These are phyloP conservation scores for Candida tetrigidarum DNA, from an alignment of 1,139 yeast genomes.

Conservation along the genomic window DNA sequence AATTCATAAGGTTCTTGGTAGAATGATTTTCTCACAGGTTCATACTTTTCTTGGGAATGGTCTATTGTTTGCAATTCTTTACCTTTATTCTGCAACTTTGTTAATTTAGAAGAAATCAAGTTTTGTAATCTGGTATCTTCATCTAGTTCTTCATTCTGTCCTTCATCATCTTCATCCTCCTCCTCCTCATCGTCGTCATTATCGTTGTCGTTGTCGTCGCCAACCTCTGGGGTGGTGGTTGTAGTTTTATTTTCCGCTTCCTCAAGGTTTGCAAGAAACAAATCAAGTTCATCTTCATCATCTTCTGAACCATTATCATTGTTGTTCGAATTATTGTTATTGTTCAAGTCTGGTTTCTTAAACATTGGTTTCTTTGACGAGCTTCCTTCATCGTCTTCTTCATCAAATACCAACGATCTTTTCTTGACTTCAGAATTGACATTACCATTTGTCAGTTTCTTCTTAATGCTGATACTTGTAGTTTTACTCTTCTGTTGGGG, in stretches of 20 bases:
- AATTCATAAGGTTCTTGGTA: slow-evolving; percentile 69
- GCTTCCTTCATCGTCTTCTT: slow-evolving; percentile 27
- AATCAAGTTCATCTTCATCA: slow-evolving; percentile 30
- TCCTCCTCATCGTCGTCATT: slow-evolving; percentile 11
- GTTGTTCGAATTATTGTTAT: neutral
- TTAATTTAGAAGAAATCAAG: slow-evolving; percentile 29
- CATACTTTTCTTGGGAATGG: slow-evolving; percentile 51
- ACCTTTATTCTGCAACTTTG: slow-evolving; percentile 38
- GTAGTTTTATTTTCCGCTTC: slow-evolving; percentile 3
- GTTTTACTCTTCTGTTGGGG: slow-evolving; percentile 10
- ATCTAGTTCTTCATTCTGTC: too few species aligned
- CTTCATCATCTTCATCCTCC: slow-evolving; percentile 19
- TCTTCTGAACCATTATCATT: slow-evolving; percentile 21
- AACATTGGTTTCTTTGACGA: slow-evolving; percentile 30
- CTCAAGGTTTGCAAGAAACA: slow-evolving; percentile 18
- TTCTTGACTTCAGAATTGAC: neutral
- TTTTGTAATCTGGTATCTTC: slow-evolving; percentile 29
- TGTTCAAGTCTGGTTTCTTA: slow-evolving; percentile 4
- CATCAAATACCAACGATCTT: slow-evolving; percentile 18
- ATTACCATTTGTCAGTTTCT: slow-evolving; percentile 5
- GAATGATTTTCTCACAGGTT: slow-evolving; percentile 63
- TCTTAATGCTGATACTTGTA: slow-evolving; percentile 4
- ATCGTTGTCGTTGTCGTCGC: neutral
- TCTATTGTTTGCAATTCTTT: slow-evolving; percentile 42
- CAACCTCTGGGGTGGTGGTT: neutral